Conservation (phyloP, 2,329 filamentous ascomycete species). For the Achaetomium macrosporum region DNA sequence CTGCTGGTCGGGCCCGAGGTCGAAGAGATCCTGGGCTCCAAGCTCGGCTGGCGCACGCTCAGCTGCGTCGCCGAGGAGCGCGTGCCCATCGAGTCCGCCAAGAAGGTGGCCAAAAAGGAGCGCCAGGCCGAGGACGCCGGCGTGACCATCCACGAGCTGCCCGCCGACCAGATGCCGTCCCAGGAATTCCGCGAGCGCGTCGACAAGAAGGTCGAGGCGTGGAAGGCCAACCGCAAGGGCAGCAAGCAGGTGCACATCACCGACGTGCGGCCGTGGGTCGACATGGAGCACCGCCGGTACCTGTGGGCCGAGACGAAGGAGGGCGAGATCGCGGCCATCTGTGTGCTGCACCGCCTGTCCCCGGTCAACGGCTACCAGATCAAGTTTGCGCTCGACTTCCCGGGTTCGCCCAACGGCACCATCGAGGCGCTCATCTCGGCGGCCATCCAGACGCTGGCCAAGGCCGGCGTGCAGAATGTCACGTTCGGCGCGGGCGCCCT, state of each 20-base stretch:
- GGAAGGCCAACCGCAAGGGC: slow-evolving; percentile 75
- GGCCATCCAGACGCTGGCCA: slow-evolving; percentile 28
- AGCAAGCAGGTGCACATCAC: slow-evolving; percentile 81
- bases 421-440: slow-evolving; percentile 70
- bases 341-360: slow-evolving; percentile 76
- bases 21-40: slow-evolving; percentile 72
- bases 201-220: slow-evolving; percentile 69
- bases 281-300: slow-evolving; percentile 77
- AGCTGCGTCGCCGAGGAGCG: slow-evolving; percentile 87
- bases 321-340: slow-evolving; percentile 66
- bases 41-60: slow-evolving; percentile 81
- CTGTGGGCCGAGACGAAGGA: slow-evolving; percentile 71
- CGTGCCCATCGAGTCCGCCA: slow-evolving; percentile 64
- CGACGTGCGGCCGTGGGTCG: slow-evolving; percentile 83
- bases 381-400: slow-evolving; percentile 95
- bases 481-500: slow-evolving; percentile 86
- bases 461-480: slow-evolving; percentile 55
- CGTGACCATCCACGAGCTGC: slow-evolving; percentile 70
- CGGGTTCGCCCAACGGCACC: slow-evolving; percentile 73
- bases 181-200: slow-evolving; percentile 64
- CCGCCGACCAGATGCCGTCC: slow-evolving; percentile 55
- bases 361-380: slow-evolving; percentile 85
- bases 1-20: slow-evolving; percentile 74
- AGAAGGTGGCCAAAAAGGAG: slow-evolving; percentile 63
- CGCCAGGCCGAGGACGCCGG: slow-evolving; percentile 77